Evolutionary conservation across 139 green algal genomes (phyloP).

Genomic region (Axilococcus clingmanii): DNA sequence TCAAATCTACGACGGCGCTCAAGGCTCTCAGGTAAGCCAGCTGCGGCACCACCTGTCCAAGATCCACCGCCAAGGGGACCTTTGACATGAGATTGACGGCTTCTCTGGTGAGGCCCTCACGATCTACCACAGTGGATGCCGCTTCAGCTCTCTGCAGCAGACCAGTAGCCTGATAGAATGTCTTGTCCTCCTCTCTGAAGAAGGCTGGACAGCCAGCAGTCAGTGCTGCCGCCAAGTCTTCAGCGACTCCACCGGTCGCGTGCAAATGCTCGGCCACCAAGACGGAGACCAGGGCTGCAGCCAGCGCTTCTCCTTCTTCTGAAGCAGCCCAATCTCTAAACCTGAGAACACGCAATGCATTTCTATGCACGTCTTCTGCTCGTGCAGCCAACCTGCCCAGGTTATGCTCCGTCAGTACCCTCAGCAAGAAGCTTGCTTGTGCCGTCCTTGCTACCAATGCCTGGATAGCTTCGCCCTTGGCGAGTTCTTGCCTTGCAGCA

Average conservation of each 20-base stretch:
- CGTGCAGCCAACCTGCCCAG: slow-evolving; percentile 40
- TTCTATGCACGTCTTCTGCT: slow-evolving; percentile 19
- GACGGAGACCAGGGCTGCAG: slow-evolving; percentile 50
- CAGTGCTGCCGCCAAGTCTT: slow-evolving; percentile 51
- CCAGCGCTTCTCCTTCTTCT: slow-evolving; percentile 43
- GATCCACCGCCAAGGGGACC: slow-evolving; percentile 45
- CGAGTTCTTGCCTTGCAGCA: slow-evolving; percentile 50
- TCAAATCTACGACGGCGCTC: slow-evolving; percentile 34
- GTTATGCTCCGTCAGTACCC: slow-evolving; percentile 26
- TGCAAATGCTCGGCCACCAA: slow-evolving; percentile 52
- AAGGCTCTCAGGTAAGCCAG: slow-evolving; percentile 55
- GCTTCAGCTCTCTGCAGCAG: slow-evolving; percentile 45
- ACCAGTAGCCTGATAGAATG: slow-evolving; percentile 56
- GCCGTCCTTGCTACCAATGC: slow-evolving; percentile 39
- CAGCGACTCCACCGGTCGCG: slow-evolving; percentile 20
- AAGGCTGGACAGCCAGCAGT: slow-evolving; percentile 50
- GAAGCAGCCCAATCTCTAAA: slow-evolving; percentile 48
- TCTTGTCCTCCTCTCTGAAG: slow-evolving; percentile 68
- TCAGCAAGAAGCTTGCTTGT: slow-evolving; percentile 53
- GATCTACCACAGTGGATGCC: slow-evolving; percentile 24
- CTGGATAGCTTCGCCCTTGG: slow-evolving; percentile 34
- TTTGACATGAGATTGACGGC: slow-evolving; percentile 47
- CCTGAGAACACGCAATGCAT: slow-evolving; percentile 14
- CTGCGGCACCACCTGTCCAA: slow-evolving; percentile 47
- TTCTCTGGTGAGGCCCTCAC: slow-evolving; percentile 32